A percentile compares a stretch with the other conserved stretches of the same genome.
Evolutionary conservation across 345 rosid genomes (phyloP).

Genomic region (Syzygium aqueum): DNA sequence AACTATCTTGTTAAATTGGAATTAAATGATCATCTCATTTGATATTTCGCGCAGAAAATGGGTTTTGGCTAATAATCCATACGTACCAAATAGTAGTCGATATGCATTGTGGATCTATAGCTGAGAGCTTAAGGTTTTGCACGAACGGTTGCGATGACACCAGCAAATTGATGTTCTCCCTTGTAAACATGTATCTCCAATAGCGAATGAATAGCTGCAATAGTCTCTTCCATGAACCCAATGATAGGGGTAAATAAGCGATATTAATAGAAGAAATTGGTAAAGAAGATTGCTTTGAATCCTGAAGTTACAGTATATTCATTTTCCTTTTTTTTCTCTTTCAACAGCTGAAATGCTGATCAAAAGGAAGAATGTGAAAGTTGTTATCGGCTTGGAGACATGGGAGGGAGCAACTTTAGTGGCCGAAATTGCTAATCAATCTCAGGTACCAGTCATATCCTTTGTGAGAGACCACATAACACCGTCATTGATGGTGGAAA

Average conservation of each 20-base stretch:
- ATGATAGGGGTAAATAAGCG: not conserved
- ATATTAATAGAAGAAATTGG: not conserved
- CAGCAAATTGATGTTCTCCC: not conserved
- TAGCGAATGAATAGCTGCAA: not conserved
- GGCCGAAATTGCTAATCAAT: constrained; percentile 20
- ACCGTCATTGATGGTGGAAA: constrained; percentile 16
- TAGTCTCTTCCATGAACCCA: not conserved
- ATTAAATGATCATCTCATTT: not conserved
- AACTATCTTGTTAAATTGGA: not conserved
- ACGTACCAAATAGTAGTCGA: too few species aligned
- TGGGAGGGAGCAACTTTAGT: constrained; percentile 39
- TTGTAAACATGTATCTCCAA: not conserved
- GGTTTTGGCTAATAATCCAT: too few species aligned
- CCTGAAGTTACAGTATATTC: not conserved
- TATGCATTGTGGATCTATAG: not conserved
- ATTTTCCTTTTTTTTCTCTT: not conserved
- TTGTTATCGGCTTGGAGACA: constrained; percentile 29
- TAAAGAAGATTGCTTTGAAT: not conserved
- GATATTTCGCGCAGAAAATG: too few species aligned
- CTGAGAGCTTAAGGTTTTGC: not conserved
- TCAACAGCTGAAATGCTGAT: constrained; percentile 26
- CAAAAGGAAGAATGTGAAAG: constrained; percentile 15
- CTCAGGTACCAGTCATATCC: constrained; percentile 31
- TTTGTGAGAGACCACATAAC: constrained; percentile 20
- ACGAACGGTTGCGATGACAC: not conserved